Conservation (phyloP, 345 rosid species). For the Gossypium mustelinum region DNA sequence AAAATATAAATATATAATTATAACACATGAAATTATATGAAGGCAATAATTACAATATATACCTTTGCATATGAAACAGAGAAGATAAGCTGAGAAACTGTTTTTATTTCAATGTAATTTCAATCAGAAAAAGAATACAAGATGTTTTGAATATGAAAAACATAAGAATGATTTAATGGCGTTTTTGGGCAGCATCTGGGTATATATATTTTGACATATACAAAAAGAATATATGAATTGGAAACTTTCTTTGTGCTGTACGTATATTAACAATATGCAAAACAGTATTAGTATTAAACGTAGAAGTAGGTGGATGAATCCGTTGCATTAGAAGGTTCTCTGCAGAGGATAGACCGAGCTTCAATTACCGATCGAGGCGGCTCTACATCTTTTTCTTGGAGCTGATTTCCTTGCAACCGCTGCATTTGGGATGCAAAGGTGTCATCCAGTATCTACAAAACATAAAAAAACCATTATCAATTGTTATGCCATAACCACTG, state of each 20-base stretch:
- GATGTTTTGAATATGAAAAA: not conserved
- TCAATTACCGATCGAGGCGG: conserved; percentile 88
- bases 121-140: conserved; percentile 1
- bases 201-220: not conserved
- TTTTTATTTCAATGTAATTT: not conserved
- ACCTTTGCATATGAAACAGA: no score
- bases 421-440: conserved; percentile 97
- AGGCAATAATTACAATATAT: no score
- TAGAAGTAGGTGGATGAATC: conserved; percentile 65
- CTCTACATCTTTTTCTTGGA: conserved; percentile 87
- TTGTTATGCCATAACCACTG: not conserved
- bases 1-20: no score
- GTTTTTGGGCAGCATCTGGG: not conserved
- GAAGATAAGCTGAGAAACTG: no score
- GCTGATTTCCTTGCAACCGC: conserved; percentile 69
- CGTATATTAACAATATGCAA: not conserved
- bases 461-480: not conserved
- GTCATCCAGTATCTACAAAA: conserved; percentile 70
- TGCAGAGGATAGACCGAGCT: conserved; percentile 93
- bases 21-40: no score
- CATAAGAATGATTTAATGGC: not conserved
- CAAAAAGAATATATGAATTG: not conserved
- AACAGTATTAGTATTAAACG: conserved; percentile 28
- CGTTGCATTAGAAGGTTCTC: conserved; percentile 61
- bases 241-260: not conserved